Base-by-base conservation (phyloP, 1,284 basidiomycete species). In the Cryptococcus floricola region DNA sequence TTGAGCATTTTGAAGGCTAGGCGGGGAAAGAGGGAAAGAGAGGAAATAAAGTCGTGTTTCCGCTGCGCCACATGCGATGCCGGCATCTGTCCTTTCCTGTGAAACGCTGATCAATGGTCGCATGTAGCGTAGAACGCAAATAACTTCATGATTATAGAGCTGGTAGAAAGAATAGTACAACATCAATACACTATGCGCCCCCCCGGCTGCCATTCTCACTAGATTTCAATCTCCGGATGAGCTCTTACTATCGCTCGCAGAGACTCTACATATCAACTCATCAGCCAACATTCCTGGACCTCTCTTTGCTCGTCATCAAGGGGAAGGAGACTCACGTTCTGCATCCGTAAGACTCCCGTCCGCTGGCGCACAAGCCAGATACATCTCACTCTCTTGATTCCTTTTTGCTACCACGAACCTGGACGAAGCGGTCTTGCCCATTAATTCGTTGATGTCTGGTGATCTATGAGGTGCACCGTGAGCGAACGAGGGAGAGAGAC, bases 271-370 rank as follows among this genome's bases (percentile, higher is more conserved):
- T 8, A 42, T 19, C n/a, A 42, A 23, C 16, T 34, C 41, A n/a
- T 42, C 23, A 42, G 41, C 41, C 41, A n/a, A 42, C 19, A 8
- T 8, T n/a, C 14, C 14, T 42, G 9, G 16, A 42, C 16, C 16
- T 16, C 19, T 42, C 6, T 39, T 13, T 39, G 39, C 39, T 39
- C 2, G 23, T 39, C 41, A 23, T 16, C 7, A 42, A 16, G 41
- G 5, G 19, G 2, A 42, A 1, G 10, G 18, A 38, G 27, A 63
- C 62, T 64, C 56, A 63, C 71, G 58, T 49, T 73, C 71, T 8
- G 71, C 71, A 54, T 75, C 71, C 4, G 69, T 70, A 25, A 75
- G 52, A 59, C 68, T 70, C 14, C 63, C 68, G 34, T 71, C 70
- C 45, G 64, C 66, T 38, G 56, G 50, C 14, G 59, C 68, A 5